These are phyloP conservation scores for Amaranthus hypochondriacus DNA, from an alignment of 148 eudicot genomes.

Conservation along the genomic window DNA sequence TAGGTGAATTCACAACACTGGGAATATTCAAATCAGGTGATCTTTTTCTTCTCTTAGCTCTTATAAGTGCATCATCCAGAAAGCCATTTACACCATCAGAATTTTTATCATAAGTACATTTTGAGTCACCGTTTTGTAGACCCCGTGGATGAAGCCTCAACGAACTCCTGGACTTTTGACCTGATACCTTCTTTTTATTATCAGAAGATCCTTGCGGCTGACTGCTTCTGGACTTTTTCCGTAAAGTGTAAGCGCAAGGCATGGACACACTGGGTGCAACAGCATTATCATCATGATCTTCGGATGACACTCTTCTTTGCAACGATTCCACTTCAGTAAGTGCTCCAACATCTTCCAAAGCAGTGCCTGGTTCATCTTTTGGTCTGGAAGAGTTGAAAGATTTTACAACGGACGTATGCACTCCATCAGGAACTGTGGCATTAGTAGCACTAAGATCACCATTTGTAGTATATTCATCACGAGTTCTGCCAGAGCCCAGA, in stretches of 20 bases:
- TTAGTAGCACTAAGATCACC: conserved; percentile 25
- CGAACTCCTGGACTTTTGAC: conserved; percentile 59
- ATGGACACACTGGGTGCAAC: conserved; percentile 23
- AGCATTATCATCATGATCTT: conserved; percentile 38
- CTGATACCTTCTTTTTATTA: conserved; percentile 25
- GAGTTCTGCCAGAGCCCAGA: conserved; percentile 29
- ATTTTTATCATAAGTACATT: conserved; percentile 30
- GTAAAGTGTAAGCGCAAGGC: conserved; percentile 34
- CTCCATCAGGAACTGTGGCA: conserved; percentile 30
- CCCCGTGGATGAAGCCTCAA: conserved; percentile 37
- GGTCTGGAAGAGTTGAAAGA: conserved; percentile 30
- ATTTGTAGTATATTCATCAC: conserved; percentile 31
- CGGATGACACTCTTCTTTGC: conserved; percentile 29
- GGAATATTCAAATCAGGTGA: conserved; percentile 46
- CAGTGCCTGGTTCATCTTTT: conserved; percentile 38
- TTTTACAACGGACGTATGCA: conserved; percentile 24
- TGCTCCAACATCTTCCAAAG: conserved; percentile 39
- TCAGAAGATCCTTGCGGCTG: conserved; percentile 35
- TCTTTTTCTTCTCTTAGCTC: conserved; percentile 57
- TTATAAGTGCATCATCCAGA: conserved; percentile 46
- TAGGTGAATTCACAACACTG: conserved; percentile 40
- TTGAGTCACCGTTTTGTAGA: conserved; percentile 29
- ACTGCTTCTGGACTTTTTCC: conserved; percentile 40
- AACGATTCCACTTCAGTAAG: conserved; percentile 38
- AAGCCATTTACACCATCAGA: conserved; percentile 39